Conservation (phyloP, 257 asterid species). For the Coffea eugenioides region DNA sequence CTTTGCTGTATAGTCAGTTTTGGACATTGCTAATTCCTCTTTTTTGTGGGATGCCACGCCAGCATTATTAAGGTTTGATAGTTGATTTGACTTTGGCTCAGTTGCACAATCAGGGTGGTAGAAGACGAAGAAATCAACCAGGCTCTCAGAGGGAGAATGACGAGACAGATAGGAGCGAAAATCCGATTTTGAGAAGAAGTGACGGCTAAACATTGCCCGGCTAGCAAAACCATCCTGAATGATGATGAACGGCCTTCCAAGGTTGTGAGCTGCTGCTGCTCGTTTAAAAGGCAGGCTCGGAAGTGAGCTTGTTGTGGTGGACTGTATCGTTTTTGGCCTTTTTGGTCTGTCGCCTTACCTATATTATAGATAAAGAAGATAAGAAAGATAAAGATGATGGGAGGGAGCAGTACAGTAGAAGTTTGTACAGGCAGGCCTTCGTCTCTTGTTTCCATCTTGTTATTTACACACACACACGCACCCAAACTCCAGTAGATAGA, state of each 20-base stretch:
- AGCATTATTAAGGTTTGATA: neutral
- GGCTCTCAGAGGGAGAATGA: slow-evolving; percentile 23
- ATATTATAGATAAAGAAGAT: too few relatives aligned
- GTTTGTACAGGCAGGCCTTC: too few relatives aligned
- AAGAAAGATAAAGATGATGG: too few relatives aligned
- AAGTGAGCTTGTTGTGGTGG: neutral
- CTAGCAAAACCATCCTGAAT: neutral
- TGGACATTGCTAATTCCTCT: neutral
- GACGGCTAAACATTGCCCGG: neutral
- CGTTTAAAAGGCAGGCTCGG: neutral
- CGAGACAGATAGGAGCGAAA: slow-evolving; percentile 23
- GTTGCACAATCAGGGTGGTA: slow-evolving; percentile 41
- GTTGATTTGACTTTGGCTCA: neutral
- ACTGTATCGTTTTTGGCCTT: neutral
- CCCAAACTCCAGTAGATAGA: too few relatives aligned
- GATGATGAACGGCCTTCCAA: neutral
- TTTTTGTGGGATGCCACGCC: neutral
- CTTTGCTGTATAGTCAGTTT: neutral
- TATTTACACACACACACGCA: too few relatives aligned
- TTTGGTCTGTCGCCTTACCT: too few relatives aligned
- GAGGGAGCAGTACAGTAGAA: too few relatives aligned
- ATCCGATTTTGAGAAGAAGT: slow-evolving; percentile 28
- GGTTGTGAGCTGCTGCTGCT: slow-evolving; percentile 6
- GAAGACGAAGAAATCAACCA: slow-evolving; percentile 40
- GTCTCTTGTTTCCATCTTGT: too few relatives aligned